Conservation (phyloP, 2,329 filamentous ascomycete species). For the Colletotrichum spinosum region DNA sequence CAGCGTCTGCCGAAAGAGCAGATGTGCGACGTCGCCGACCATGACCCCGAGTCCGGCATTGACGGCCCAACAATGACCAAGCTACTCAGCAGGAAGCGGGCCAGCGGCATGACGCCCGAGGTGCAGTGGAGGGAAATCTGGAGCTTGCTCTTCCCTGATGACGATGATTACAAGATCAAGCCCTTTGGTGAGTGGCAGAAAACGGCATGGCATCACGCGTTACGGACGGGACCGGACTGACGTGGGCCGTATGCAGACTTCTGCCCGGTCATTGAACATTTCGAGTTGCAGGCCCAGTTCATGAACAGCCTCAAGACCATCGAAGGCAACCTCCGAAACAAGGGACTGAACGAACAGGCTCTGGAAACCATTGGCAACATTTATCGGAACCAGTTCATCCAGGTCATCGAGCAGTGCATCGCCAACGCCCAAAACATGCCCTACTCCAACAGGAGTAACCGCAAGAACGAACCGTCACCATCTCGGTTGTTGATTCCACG, state of each 20-base stretch:
- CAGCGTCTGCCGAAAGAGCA: slow-evolving; percentile 53
- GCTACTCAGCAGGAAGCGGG: slow-evolving; percentile 52
- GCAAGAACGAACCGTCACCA: slow-evolving; percentile 47
- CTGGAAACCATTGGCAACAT: slow-evolving; percentile 53
- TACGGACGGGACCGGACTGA: not conserved
- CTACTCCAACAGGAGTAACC: slow-evolving; percentile 55
- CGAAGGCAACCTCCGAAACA: slow-evolving; percentile 48
- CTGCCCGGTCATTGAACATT: slow-evolving; percentile 55
- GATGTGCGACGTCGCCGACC: slow-evolving; percentile 55
- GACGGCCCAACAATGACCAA: slow-evolving; percentile 54
- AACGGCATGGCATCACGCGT: not conserved
- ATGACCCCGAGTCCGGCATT: slow-evolving; percentile 54
- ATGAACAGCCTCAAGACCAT: slow-evolving; percentile 48
- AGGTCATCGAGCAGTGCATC: slow-evolving; percentile 52
- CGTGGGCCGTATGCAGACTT: slow-evolving; percentile 44
- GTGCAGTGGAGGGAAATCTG: slow-evolving; percentile 56
- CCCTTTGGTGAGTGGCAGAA: slow-evolving; percentile 43
- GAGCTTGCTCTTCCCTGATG: slow-evolving; percentile 56
- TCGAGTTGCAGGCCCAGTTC: slow-evolving; percentile 51
- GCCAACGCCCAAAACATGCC: slow-evolving; percentile 50
- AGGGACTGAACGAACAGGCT: slow-evolving; percentile 51
- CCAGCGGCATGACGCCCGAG: slow-evolving; percentile 50
- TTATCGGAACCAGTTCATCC: slow-evolving; percentile 55
- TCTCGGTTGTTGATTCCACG: slow-evolving; percentile 30
- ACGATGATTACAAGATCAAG: slow-evolving; percentile 48